phyloP scores from a whole-genome alignment of 179 eudicot species.

The Actinidia arguta region DNA sequence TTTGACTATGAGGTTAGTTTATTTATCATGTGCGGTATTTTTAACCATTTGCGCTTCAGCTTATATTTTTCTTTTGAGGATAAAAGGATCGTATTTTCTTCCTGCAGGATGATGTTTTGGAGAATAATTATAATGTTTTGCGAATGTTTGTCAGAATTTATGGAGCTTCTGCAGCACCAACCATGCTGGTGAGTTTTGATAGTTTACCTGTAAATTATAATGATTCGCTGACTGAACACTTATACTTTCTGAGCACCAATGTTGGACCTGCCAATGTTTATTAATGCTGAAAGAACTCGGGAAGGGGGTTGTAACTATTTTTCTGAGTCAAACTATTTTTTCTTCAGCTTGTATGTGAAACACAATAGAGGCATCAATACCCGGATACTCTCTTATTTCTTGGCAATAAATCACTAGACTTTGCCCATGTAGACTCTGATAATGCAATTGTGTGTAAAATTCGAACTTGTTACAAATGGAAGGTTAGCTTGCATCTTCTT shows the following conservation, averaged over 20 bases:
- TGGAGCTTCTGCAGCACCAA: constrained; percentile 76
- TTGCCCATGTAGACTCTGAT: not conserved
- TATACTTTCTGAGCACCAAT: too few species aligned
- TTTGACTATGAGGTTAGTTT: constrained; percentile 90
- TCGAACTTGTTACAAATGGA: not conserved
- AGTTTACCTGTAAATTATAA: too few species aligned
- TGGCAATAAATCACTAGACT: not conserved
- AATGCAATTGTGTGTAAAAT: not conserved
- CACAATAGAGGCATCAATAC: too few species aligned
- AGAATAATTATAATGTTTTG: constrained; percentile 83
- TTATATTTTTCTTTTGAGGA: not conserved
- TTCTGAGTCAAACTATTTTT: too few species aligned
- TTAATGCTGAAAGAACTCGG: too few species aligned
- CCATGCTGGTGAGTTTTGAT: constrained; percentile 70
- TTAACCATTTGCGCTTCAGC: not conserved
- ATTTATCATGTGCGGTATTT: not conserved
- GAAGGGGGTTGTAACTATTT: too few species aligned
- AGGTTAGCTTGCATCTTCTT: not conserved
- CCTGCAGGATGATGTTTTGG: constrained; percentile 82
- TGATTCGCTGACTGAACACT: constrained; percentile 1
- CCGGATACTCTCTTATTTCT: not conserved
- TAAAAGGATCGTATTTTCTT: constrained; percentile 15
- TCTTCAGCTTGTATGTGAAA: too few species aligned
- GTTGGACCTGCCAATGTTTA: too few species aligned
- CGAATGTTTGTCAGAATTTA: constrained; percentile 86